Percentiles rank a stretch among this genome's conserved stretches.
phyloP scores from a whole-genome alignment of 768 basidiomycete species.

The Rhizopogon vinicolor region DNA sequence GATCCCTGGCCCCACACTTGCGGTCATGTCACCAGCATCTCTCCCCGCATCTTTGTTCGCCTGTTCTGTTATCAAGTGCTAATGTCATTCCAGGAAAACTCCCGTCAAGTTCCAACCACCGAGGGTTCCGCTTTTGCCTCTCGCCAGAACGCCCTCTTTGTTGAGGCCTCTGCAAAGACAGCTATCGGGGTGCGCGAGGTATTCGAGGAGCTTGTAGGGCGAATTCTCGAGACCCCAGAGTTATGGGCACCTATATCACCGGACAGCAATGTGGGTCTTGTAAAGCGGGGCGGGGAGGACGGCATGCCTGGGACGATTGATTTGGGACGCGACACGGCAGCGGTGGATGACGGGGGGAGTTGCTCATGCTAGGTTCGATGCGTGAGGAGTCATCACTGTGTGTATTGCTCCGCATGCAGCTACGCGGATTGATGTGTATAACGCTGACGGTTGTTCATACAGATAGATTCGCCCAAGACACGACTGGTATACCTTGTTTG shows the following conservation, averaged over 20 bases:
- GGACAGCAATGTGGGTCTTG: conserved; percentile 5
- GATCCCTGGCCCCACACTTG: not conserved
- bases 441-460: not conserved
- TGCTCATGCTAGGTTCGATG: not conserved
- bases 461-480: not conserved
- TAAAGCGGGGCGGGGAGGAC: conserved; percentile 8
- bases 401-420: not conserved
- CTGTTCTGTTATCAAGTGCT: not conserved
- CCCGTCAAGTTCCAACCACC: conserved; percentile 74
- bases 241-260: conserved; percentile 54
- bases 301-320: conserved; percentile 43
- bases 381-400: not conserved
- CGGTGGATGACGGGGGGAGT: not conserved
- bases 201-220: conserved; percentile 71
- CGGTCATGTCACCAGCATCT: not conserved
- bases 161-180: conserved; percentile 94
- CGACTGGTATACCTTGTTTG: not conserved
- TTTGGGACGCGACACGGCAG: conserved; percentile 9
- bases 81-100: conserved; percentile 62
- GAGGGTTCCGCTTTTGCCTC: conserved; percentile 81
- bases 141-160: conserved; percentile 79
- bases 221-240: conserved; percentile 80
- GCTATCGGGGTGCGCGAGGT: conserved; percentile 76
- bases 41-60: not conserved
- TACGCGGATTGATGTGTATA: not conserved